Evolutionary conservation across 352 stramenopile species (phyloP).

Genomic region (Phytophthora capsici): DNA sequence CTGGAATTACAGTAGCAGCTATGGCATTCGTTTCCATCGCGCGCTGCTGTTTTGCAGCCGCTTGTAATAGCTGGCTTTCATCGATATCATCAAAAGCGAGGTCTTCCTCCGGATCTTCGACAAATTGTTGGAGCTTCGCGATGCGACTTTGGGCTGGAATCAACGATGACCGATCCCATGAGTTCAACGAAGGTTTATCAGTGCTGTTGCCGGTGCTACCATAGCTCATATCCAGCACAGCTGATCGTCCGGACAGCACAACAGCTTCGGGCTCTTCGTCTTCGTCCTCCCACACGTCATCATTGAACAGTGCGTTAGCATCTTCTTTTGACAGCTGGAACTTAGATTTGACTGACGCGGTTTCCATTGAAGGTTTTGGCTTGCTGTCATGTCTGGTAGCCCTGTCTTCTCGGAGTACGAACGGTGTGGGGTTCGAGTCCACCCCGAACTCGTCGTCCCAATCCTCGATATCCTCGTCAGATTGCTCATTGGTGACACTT

Average conservation of each 20-base stretch:
- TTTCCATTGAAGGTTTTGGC: conserved; percentile 12
- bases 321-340: conserved; percentile 86
- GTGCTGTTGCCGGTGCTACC: conserved; percentile 9
- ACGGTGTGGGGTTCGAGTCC: conserved; percentile 44
- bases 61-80: conserved; percentile 62
- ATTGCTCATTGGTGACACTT: conserved; percentile 36
- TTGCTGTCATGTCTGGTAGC: conserved; percentile 5
- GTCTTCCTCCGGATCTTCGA: conserved; percentile 72
- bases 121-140: conserved; percentile 76
- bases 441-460: conserved; percentile 88
- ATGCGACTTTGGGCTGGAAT: conserved; percentile 69
- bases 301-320: conserved; percentile 66
- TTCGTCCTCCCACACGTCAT: conserved; percentile 77
- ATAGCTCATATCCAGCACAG: background rate
- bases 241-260: conserved; percentile 4
- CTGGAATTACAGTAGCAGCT: conserved; percentile 19
- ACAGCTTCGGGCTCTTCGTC: conserved; percentile 35
- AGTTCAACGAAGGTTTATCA: conserved; percentile 33
- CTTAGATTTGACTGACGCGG: conserved; percentile 24
- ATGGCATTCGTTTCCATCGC: conserved; percentile 21
- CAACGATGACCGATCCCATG: conserved; percentile 66
- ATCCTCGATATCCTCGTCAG: conserved; percentile 71
- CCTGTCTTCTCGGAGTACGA: conserved; percentile 26
- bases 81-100: conserved; percentile 78
- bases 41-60: conserved; percentile 43